Base-by-base conservation (phyloP, 1,139 yeast species). In the Pichia sp. region DNA sequence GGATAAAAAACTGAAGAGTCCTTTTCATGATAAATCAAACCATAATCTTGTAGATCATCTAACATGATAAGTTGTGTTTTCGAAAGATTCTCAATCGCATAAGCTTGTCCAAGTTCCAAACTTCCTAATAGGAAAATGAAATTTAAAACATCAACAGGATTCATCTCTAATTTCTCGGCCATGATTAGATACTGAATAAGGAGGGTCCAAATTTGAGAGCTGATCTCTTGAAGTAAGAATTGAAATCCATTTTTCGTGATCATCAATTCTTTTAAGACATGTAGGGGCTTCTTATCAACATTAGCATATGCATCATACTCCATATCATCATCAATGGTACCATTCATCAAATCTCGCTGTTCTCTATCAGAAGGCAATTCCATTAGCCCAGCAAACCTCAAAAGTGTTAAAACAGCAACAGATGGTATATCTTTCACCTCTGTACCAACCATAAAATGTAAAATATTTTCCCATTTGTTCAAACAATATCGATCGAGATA, bases 401-500 rank as follows among this genome's bases (percentile, higher is more conserved):
- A 62, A 19, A 83, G 62, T 28, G 77, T 72, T 34, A 83, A 62
- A 1, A 83, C 91, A 18, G 84, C 83, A 21, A 71, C 69, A 28
- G 85, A 78, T 5, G 95, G 95, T 2, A 73, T 66, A 10, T 68
- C 67, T 18, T 77, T 66, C 36, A 79, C 65, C 43, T 83, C 83
- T 0, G 96, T 85, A 3, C 97, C 97, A 35, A 91, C 98, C 97
- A 91, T 91, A 63, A 82, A 91, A 68, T 93, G 98, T 53, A 93
- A 68, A 52, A 93, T 91, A 5, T 86, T 78, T 59, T 93, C 98
- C 98, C 98, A 91, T 56, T 84, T 85, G 36, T 72, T 74, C 8
- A 86, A 74, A 10, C 96, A 95, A 64, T 86, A 88, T 33, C 68
- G 68, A 54, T 88, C 95, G 38, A 91, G 66, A 53, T 81, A 83